These are phyloP conservation scores for Volvox africanus DNA, from an alignment of 139 green algal genomes.

Conservation along the genomic window DNA sequence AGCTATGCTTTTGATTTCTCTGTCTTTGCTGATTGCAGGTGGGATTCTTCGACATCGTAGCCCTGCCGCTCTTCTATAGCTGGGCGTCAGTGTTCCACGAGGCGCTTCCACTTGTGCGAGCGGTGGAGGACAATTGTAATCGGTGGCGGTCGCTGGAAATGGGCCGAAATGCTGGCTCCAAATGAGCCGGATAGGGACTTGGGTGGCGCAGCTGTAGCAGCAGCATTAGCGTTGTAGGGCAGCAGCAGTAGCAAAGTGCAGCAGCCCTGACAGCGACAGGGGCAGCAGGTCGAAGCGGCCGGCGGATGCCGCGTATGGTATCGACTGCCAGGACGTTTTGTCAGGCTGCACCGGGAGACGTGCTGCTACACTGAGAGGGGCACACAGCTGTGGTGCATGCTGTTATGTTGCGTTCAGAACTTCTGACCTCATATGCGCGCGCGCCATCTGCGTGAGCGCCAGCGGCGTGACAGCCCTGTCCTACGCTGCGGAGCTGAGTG, in stretches of 20 bases:
- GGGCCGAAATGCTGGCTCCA: conserved; percentile 41
- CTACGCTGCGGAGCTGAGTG: too few relatives aligned
- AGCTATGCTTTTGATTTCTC: too few relatives aligned
- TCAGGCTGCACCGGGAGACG: too few relatives aligned
- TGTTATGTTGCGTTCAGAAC: too few relatives aligned
- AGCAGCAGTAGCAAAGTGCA: background rate
- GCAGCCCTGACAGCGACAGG: background rate
- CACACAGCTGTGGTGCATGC: too few relatives aligned
- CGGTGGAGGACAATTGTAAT: conserved; percentile 65
- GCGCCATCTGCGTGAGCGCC: too few relatives aligned
- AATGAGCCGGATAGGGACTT: background rate
- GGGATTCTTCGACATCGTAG: conserved; percentile 72
- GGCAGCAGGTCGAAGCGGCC: background rate
- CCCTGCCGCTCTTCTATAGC: conserved; percentile 65
- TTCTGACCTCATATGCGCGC: too few relatives aligned
- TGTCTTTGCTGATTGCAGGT: conserved; percentile 46
- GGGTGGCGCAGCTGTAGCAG: conserved; percentile 6
- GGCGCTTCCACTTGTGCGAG: conserved; percentile 57
- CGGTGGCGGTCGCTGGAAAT: conserved; percentile 56
- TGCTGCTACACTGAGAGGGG: too few relatives aligned
- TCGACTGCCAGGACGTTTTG: too few relatives aligned
- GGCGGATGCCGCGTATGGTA: background rate
- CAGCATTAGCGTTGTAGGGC: background rate
- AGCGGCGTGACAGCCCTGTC: too few relatives aligned
- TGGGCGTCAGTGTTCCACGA: conserved; percentile 60